phyloP scores from a whole-genome alignment of 2,329 filamentous ascomycete species.

The Fusarium foetens region DNA sequence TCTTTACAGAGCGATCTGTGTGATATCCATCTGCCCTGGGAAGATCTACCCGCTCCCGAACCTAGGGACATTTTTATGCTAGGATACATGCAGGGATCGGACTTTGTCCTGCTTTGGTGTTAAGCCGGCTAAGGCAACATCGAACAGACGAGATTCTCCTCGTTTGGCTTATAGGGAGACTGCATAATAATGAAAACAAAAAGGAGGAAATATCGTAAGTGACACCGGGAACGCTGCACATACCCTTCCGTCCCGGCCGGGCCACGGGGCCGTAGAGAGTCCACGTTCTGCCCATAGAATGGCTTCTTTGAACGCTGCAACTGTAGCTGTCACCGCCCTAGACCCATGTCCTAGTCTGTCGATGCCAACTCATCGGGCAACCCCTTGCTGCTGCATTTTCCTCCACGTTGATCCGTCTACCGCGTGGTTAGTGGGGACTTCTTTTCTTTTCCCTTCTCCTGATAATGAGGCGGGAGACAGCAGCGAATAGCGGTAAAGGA shows the following conservation, averaged over 20 bases:
- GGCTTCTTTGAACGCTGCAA: not conserved
- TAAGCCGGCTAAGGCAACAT: not conserved
- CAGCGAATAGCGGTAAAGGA: slow-evolving; percentile 11
- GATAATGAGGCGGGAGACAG: not conserved
- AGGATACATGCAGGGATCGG: slow-evolving; percentile 20
- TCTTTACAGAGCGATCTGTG: slow-evolving; percentile 4
- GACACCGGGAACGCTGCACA: not conserved
- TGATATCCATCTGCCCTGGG: slow-evolving; percentile 15
- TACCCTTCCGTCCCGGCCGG: slow-evolving; percentile 14
- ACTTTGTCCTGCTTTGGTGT: slow-evolving; percentile 7
- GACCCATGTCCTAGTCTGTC: slow-evolving; percentile 16
- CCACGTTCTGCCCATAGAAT: slow-evolving; percentile 25
- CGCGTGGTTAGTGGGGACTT: slow-evolving; percentile 25
- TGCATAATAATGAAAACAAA: slow-evolving; percentile 10
- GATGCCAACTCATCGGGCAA: slow-evolving; percentile 34
- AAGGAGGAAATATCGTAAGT: not conserved
- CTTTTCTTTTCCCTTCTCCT: not conserved
- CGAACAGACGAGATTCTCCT: not conserved
- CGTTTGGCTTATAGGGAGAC: slow-evolving; percentile 1
- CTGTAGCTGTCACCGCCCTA: slow-evolving; percentile 21
- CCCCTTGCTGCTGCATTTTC: slow-evolving; percentile 15
- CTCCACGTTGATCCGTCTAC: slow-evolving; percentile 27
- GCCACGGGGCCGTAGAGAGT: slow-evolving; percentile 6
- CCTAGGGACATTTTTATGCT: slow-evolving; percentile 9
- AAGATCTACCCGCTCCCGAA: slow-evolving; percentile 36